Percentiles rank a stretch among this genome's conserved stretches.
Conservation (phyloP, 1,284 basidiomycete species). For the Schizopora paradoxa region DNA sequence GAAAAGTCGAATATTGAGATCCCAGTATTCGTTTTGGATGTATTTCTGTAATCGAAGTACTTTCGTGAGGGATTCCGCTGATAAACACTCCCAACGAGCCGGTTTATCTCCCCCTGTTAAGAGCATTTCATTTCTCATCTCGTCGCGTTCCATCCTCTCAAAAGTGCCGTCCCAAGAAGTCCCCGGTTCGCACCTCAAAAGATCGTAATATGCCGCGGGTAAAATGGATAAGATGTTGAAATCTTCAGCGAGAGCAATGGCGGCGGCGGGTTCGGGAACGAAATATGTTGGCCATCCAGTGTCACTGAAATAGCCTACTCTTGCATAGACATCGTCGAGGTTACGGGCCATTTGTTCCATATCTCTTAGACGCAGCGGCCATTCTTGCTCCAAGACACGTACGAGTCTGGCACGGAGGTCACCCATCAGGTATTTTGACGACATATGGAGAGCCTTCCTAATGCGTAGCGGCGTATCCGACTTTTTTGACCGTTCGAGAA, state of each 20-base stretch:
- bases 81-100: conserved; percentile 2
- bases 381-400: not conserved
- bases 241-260: not conserved
- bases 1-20: too few relatives aligned
- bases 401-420: not conserved
- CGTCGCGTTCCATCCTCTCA: not conserved
- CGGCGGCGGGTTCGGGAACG: not conserved
- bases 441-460: too few relatives aligned
- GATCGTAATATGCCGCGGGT: conserved; percentile 1
- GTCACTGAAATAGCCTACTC: too few relatives aligned
- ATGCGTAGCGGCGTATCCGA: too few relatives aligned
- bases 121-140: not conserved
- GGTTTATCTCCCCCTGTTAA: not conserved
- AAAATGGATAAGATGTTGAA: not conserved
- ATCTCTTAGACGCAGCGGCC: not conserved
- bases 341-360: too few relatives aligned
- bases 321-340: too few relatives aligned
- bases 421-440: conserved; percentile 5
- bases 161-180: not conserved
- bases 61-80: not conserved
- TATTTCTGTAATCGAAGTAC: not conserved
- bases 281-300: too few relatives aligned
- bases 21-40: too few relatives aligned
- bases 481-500: not conserved
- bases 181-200: not conserved